Evolutionary conservation across 805 yeast genomes (phyloP).

Genomic region (Candida orba): DNA sequence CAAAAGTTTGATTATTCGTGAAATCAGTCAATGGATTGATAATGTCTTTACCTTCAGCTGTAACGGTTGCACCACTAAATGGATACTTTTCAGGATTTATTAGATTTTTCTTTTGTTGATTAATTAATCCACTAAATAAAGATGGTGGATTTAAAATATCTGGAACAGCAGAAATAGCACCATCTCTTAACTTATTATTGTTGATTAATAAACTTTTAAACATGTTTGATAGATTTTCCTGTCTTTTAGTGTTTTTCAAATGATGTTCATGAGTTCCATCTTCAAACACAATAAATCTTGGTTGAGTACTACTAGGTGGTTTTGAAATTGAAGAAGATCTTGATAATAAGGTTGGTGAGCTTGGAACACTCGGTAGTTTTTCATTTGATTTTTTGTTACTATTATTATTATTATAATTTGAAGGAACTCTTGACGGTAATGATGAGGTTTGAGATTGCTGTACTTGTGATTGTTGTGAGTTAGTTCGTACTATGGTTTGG

Average conservation of each 20-base stretch:
- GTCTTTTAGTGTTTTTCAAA: slow-evolving; percentile 66
- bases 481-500: no score
- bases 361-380: slow-evolving; percentile 1
- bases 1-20: slow-evolving; percentile 46
- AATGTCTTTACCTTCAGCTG: slow-evolving; percentile 7
- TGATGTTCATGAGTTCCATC: slow-evolving; percentile 80
- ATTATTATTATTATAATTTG: background rate
- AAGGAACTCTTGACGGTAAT: background rate
- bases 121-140: slow-evolving; percentile 56
- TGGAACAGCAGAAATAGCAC: slow-evolving; percentile 69
- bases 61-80: slow-evolving; percentile 29
- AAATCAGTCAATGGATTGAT: background rate
- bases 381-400: background rate
- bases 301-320: slow-evolving; percentile 10
- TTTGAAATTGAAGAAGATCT: slow-evolving; percentile 5
- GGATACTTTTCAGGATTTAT: slow-evolving; percentile 12
- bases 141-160: slow-evolving; percentile 64
- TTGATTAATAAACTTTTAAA: slow-evolving; percentile 52
- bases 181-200: slow-evolving; percentile 49
- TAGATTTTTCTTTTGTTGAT: slow-evolving; percentile 24
- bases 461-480: background rate
- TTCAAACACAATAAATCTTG: slow-evolving; percentile 47
- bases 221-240: slow-evolving; percentile 70
- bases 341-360: background rate
- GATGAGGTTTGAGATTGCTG: slow-evolving; percentile 2